Evolutionary conservation across 495 filamentous ascomycete species (phyloP).

Genomic region (Beverwykella pulmonaria): DNA sequence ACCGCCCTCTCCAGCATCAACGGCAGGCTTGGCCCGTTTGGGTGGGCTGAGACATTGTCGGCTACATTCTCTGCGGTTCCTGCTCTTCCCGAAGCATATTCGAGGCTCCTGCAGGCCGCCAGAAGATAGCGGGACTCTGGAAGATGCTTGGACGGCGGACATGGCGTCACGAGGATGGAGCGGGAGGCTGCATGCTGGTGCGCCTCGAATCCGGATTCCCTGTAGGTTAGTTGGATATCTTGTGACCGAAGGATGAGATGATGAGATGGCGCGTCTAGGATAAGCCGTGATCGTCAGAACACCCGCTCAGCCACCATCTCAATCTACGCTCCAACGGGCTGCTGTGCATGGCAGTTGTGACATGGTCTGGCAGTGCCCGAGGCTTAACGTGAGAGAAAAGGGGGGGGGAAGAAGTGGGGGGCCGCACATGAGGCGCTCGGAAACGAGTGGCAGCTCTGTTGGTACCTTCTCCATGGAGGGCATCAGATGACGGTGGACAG

Average conservation of each 20-base stretch:
- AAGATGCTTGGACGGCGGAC: conserved; percentile 31
- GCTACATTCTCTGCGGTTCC: conserved; percentile 17
- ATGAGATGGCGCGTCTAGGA: conserved; percentile 18
- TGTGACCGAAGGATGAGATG: conserved; percentile 27
- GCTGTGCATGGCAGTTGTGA: conserved; percentile 19
- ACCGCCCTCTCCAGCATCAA: neutral
- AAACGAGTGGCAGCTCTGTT: conserved; percentile 7
- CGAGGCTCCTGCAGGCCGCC: conserved; percentile 35
- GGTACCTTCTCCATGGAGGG: conserved; percentile 6
- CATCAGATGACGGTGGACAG: conserved; percentile 34
- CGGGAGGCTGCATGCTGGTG: conserved; percentile 38
- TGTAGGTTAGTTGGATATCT: conserved; percentile 33
- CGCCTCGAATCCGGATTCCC: conserved; percentile 18
- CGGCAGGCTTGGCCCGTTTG: conserved; percentile 2
- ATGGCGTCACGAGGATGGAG: conserved; percentile 20
- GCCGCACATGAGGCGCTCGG: neutral
- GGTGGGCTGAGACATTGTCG: conserved; percentile 24
- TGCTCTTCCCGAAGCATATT: conserved; percentile 30
- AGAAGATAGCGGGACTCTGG: conserved; percentile 14
- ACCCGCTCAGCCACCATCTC: conserved; percentile 36
- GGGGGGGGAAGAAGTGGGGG: no score
- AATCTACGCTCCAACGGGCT: conserved; percentile 33
- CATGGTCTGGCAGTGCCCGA: conserved; percentile 17
- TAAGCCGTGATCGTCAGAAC: conserved; percentile 18
- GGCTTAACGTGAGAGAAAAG: no score